A percentile compares a stretch with the other conserved stretches of the same genome.
Conservation (phyloP, 2,329 filamentous ascomycete genomes). For the Chaetomium globosum region DNA sequence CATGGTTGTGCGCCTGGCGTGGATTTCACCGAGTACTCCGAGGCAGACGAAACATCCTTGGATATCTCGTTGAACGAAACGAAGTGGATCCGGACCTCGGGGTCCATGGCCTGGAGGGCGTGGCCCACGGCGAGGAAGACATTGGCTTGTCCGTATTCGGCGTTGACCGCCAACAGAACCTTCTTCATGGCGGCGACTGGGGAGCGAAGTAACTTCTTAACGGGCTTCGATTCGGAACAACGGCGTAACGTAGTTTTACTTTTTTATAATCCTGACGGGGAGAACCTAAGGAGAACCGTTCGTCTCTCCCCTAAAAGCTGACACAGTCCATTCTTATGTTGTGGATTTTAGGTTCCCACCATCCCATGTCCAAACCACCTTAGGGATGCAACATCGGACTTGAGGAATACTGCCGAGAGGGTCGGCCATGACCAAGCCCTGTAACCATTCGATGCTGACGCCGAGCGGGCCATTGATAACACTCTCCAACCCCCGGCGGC, state of each 20-base stretch:
- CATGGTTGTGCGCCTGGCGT: constrained; percentile 34
- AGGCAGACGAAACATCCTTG: constrained; percentile 3
- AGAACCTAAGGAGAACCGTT: neutral
- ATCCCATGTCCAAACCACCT: neutral
- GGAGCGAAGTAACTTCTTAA: neutral
- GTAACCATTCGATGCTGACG: neutral
- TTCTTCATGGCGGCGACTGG: constrained; percentile 16
- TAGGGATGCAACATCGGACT: neutral
- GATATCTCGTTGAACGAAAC: constrained; percentile 46
- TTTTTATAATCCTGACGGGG: neutral
- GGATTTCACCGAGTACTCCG: constrained; percentile 38
- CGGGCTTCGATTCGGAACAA: neutral
- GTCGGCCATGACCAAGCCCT: neutral
- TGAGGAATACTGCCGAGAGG: no score
- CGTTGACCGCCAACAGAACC: constrained; percentile 34
- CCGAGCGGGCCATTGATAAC: neutral
- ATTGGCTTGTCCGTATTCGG: constrained; percentile 36
- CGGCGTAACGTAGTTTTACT: neutral
- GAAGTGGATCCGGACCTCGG: constrained; percentile 34
- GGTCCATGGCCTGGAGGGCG: constrained; percentile 27
- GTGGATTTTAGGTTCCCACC: neutral
- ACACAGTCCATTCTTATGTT: neutral
- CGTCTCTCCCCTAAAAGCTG: neutral
- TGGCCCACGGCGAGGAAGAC: constrained; percentile 35
- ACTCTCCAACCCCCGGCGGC: neutral